phyloP scores from a whole-genome alignment of 345 rosid species.

The Leavenworthia alabamica region DNA sequence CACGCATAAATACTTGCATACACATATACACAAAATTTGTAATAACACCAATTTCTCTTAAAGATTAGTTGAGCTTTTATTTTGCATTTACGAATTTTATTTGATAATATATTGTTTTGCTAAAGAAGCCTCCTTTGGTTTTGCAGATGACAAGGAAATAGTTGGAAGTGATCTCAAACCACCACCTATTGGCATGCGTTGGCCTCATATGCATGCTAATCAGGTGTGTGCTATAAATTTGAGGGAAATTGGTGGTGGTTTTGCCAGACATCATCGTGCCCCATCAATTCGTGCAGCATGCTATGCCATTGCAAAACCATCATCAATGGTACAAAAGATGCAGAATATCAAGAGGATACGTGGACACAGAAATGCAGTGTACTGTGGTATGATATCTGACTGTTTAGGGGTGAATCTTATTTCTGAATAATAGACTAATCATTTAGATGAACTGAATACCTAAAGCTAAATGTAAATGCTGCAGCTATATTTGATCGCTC shows the following conservation, averaged over 20 bases:
- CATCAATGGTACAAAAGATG: constrained; percentile 93
- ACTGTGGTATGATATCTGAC: constrained; percentile 64
- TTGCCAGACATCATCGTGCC: constrained; percentile 86
- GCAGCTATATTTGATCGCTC: constrained; percentile 93
- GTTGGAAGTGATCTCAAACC: constrained; percentile 34
- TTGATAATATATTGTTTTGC: neutral
- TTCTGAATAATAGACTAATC: neutral
- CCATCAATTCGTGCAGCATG: constrained; percentile 95
- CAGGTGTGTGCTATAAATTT: constrained; percentile 83
- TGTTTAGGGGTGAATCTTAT: constrained; percentile 2
- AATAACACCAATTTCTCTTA: neutral
- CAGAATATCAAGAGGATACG: constrained; percentile 83
- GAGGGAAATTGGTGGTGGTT: constrained; percentile 99
- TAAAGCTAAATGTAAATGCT: constrained; percentile 32
- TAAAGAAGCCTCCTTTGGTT: constrained; percentile 13
- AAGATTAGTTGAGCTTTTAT: neutral
- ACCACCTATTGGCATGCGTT: constrained; percentile 68
- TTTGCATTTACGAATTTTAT: neutral
- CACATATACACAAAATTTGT: neutral
- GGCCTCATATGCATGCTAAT: constrained; percentile 94
- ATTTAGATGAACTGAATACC: constrained; percentile 5
- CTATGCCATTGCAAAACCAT: constrained; percentile 88
- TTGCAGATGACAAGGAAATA: constrained; percentile 42
- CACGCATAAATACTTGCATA: neutral
- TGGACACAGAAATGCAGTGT: constrained; percentile 96